Evolutionary conservation across 2,329 filamentous ascomycete species (phyloP).

Genomic region (Teratosphaeria nubilosa): DNA sequence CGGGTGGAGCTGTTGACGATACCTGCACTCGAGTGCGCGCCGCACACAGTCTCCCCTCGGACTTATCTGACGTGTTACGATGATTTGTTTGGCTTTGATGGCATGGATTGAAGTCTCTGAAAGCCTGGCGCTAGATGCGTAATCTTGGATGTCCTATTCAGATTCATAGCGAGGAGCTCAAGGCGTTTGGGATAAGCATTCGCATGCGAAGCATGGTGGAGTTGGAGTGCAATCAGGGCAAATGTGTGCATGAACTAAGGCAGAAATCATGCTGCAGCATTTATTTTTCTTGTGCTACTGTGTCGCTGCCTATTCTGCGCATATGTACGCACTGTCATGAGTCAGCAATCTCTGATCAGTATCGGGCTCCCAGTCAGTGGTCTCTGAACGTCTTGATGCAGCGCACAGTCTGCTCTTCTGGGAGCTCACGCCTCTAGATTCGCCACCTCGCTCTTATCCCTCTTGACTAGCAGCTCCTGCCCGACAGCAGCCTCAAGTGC

Average conservation of each 20-base stretch:
- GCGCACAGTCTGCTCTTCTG: neutral
- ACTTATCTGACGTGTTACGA: slow-evolving; percentile 15
- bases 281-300: neutral
- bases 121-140: slow-evolving; percentile 19
- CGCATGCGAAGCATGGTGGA: neutral
- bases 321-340: neutral
- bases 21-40: neutral
- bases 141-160: neutral
- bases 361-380: no score
- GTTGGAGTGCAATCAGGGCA: neutral
- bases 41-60: slow-evolving; percentile 1
- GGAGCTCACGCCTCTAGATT: neutral
- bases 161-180: slow-evolving; percentile 1
- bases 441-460: neutral
- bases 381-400: neutral
- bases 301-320: neutral
- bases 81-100: slow-evolving; percentile 7
- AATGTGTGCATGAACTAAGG: neutral
- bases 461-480: slow-evolving; percentile 6
- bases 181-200: neutral
- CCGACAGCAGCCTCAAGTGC: slow-evolving; percentile 24
- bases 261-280: neutral
- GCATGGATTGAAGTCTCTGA: slow-evolving; percentile 5
- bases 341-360: neutral
- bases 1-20: neutral